A percentile compares a stretch with the other conserved stretches of the same genome.
Evolutionary conservation across 768 basidiomycete species (phyloP).

Genomic region (Amanita inopinata): DNA sequence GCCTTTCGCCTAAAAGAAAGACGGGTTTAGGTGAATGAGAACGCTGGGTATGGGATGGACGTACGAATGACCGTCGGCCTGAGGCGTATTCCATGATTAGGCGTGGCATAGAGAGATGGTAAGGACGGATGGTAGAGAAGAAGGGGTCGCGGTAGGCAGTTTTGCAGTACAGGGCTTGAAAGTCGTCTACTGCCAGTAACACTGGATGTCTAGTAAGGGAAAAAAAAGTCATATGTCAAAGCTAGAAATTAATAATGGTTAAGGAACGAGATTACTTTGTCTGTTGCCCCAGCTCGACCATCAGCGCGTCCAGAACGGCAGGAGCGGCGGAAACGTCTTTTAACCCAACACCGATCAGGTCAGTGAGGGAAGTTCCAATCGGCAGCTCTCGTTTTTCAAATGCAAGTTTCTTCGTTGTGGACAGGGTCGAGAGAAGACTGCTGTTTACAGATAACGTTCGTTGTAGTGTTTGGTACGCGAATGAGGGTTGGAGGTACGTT

Average conservation of each 20-base stretch:
- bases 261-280: constrained; percentile 36
- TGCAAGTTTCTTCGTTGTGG: constrained; percentile 29
- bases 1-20: constrained; percentile 46
- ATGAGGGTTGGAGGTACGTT: constrained; percentile 65
- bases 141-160: constrained; percentile 68
- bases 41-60: constrained; percentile 17
- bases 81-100: constrained; percentile 69
- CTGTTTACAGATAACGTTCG: constrained; percentile 54
- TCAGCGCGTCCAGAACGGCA: constrained; percentile 43
- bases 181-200: constrained; percentile 78
- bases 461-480: constrained; percentile 53
- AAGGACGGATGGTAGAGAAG: constrained; percentile 57
- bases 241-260: too few species aligned
- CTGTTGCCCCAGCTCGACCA: constrained; percentile 57
- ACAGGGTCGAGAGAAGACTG: constrained; percentile 29
- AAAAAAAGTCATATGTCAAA: constrained; percentile 2
- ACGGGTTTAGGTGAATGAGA: not conserved
- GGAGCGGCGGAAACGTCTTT: constrained; percentile 46
- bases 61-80: constrained; percentile 59
- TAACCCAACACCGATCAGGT: constrained; percentile 49
- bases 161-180: constrained; percentile 68
- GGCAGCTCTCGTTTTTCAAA: constrained; percentile 40
- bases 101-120: constrained; percentile 72
- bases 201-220: constrained; percentile 76
- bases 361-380: constrained; percentile 37